Evolutionary conservation across 257 asterid species (phyloP), one percentile per base, ranked within the genome.

Genomic region (Nicotiana obtusifolia): DNA sequence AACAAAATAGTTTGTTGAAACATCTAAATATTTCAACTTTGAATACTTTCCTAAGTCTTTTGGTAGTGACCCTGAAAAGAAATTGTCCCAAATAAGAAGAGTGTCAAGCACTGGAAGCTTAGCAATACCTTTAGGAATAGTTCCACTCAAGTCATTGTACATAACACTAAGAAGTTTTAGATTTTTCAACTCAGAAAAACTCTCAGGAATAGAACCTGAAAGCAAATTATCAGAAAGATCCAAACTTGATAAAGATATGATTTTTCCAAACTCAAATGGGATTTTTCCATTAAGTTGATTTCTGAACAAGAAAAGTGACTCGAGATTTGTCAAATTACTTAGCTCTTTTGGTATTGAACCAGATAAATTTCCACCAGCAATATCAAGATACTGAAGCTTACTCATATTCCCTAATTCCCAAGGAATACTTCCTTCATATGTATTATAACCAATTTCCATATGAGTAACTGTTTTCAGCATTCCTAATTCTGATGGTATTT

Each of bases 361-460:
- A 7, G 98, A 93, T 64, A 96, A 91, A 20, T 92, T 96, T 6
- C 98, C 97, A 73, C 91, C 97, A 14, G 98, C 97, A 64, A 96
- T 92, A 82, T 96, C 99, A 81, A 96, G 98, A 88, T 96, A 96
- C 66, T 68, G 84, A 67, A 96, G 93, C 64, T 80, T 87, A 81
- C 92, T 91, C 94, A 93, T 84, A 77, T 93, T 94, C 30, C 99
- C 98, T 22, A 96, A 87, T 80, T 96, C 90, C 98, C 92, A 92
- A 7, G 99, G 98, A 82, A 96, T 91, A 76, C 76, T 94, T 62
- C 98, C 94, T 64, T 89, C 88, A 73, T 92, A 96, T 5, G 86
- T 78, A 59, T 96, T 96, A 84, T 96, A 96, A 30, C 99, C 99
- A 83, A 96, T 96, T 89, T 96, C 99, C 97, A 96, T 94, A 49